phyloP scores from a whole-genome alignment of 805 yeast genomes.

The Candida silvatica region DNA sequence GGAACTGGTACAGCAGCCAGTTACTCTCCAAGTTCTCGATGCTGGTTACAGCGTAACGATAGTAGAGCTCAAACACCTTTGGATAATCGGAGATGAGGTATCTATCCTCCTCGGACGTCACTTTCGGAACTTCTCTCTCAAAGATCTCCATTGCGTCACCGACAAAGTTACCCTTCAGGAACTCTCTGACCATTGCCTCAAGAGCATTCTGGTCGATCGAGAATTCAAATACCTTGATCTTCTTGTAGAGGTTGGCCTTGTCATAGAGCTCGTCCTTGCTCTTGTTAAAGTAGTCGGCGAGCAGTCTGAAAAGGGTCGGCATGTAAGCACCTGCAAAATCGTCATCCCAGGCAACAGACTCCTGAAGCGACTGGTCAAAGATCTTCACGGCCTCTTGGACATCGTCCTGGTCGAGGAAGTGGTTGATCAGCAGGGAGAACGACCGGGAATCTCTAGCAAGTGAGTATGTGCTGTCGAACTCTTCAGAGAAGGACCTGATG shows the following conservation, averaged over 20 bases:
- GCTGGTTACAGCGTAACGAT: constrained; percentile 31
- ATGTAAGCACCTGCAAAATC: constrained; percentile 22
- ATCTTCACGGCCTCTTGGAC: constrained; percentile 22
- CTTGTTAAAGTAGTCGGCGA: constrained; percentile 13
- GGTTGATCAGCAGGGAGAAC: constrained; percentile 1
- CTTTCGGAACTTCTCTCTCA: constrained; percentile 29
- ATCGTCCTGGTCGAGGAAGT: constrained; percentile 24
- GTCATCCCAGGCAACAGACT: constrained; percentile 35
- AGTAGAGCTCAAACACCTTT: constrained; percentile 25
- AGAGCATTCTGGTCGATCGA: constrained; percentile 30
- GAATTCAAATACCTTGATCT: constrained; percentile 31
- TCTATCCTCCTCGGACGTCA: constrained; percentile 3
- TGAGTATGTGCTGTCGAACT: constrained; percentile 24
- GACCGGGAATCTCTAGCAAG: constrained; percentile 26
- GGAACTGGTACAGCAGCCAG: constrained; percentile 49
- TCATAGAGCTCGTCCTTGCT: constrained; percentile 9
- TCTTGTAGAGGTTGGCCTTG: constrained; percentile 28
- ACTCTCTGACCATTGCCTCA: constrained; percentile 27
- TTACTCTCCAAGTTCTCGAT: constrained; percentile 38
- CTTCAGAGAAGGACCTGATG: constrained; percentile 17
- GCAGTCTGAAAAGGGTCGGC: constrained; percentile 18
- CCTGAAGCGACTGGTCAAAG: constrained; percentile 29
- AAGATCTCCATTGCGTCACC: constrained; percentile 35
- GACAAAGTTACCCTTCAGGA: constrained; percentile 26
- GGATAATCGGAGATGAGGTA: neutral